Base-by-base conservation (phyloP, 2,329 filamentous ascomycete genomes). In the Xylariaceae sp. region DNA sequence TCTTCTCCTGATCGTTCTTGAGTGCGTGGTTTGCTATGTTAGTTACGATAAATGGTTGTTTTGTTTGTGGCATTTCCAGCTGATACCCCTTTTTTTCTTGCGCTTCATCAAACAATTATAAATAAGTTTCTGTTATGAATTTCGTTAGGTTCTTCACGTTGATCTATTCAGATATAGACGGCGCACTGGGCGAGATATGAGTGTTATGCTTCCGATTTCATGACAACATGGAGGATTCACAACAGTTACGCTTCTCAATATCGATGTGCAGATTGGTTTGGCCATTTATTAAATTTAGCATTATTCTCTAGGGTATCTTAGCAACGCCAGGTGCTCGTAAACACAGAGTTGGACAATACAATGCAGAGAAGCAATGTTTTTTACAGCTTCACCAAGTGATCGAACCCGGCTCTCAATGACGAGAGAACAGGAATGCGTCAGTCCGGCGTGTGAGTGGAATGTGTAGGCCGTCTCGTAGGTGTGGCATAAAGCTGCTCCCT, bases 401-500 rank as follows among this genome's bases (percentile, higher is more conserved):
- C 8, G 7, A 13, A 35, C 34, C 39, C 50, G 42, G 17, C 30
- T 37, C 39, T 54, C 6, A 44, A 23, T 1, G 17, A 30, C 23
- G n/a, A 45, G 44, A 50, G 52, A 23, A 6, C 37, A 44, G n/a
- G 7, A 0, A 42, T 53, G 15, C 39, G 7, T 60, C 39, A 56
- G 18, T 53, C 10, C n/a, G 44, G 2, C 1, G 37, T 23, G 23
- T 30, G 23, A 30, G 23, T 4, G 48, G 47, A 53, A 37, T 45
- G 39, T 8, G 50, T 15, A 6, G 39, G 37, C 6, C 59, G 50
- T 57, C 61, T 65, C 58, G 55, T 63, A 30, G 65, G 63, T 49
- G 66, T 61, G 10, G 48, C 52, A 48, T 18, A 35, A 47, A 51
- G 49, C 34, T 58, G 60, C 56, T 52, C 62, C 57, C 62, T 68